Evolutionary conservation across 1,284 basidiomycete genomes (phyloP), one percentile per base, ranked within the genome.

Genomic region (Boletus sp.): DNA sequence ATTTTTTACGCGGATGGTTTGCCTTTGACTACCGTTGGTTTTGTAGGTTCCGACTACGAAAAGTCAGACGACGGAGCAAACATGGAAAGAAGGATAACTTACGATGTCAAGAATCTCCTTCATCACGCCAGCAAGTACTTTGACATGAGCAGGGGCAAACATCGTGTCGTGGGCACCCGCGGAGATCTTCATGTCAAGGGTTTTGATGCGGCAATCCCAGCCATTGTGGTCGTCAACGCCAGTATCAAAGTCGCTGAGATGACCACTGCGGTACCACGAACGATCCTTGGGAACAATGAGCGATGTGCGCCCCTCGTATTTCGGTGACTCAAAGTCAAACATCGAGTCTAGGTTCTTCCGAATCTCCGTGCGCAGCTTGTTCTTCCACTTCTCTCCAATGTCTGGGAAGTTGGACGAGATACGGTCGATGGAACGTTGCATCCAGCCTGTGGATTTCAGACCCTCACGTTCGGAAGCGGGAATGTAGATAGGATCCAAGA

Each of bases 111-210:
- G 46, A 44, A 54, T 30, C n/a, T 58, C 62, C 42, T 65, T 66
- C 37, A 66, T 43, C 34, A 62, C 57, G 0, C 54, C 49, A 17
- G 64, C 62, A 2, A 64, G 64, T 4, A 57, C 56, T 25, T 64
- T 64, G 14, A 65, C 64, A 27, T 66, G 56, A 8, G 62, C 62
- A 37, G 64, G 62, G 2, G 60, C 54, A 35, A 64, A 66, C 62
- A 66, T 66, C 2, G 64, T 61, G 48, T 64, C 62, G 22, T 66
- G 62, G 4, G 52, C 12, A 13, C 64, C 62, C 5, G 54, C 49
- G 0, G 64, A 52, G 14, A 64, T 13, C 47, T 60, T 62, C 55
- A 64, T 56, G 38, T 55, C 60, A 33, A 63, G 14, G 20, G 57
- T 53, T 35, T 54, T 61, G 36, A 64, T 51, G 22, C 56, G 52